A percentile compares a stretch with the other conserved stretches of the same genome.
phyloP scores from a whole-genome alignment of 257 asterid genomes.

The Petrea volubilis region DNA sequence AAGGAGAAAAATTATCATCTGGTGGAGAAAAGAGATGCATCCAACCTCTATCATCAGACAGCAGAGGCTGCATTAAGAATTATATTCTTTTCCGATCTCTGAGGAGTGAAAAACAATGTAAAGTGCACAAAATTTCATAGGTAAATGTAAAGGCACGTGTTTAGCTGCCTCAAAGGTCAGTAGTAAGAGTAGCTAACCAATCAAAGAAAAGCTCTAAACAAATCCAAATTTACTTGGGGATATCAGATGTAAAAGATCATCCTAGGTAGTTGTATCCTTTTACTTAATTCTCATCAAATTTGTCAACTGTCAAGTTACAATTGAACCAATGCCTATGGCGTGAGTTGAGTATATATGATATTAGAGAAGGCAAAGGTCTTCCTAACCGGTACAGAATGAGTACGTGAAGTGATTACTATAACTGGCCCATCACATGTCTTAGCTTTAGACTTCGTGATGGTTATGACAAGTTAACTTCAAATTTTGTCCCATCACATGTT shows the following conservation, averaged over 20 bases:
- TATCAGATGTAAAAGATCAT: neutral
- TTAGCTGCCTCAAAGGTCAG: neutral
- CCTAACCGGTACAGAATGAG: neutral
- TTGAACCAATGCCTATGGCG: conserved; percentile 5
- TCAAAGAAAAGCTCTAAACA: conserved; percentile 3
- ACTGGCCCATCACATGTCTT: neutral
- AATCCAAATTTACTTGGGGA: neutral
- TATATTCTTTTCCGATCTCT: conserved; percentile 5
- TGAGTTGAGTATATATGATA: neutral
- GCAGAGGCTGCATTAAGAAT: neutral
- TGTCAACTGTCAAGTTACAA: neutral
- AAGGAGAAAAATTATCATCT: neutral
- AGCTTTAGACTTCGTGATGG: conserved; percentile 1
- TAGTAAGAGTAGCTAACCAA: conserved; percentile 4
- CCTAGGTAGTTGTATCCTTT: neutral
- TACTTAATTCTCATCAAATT: neutral
- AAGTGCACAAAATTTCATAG: neutral
- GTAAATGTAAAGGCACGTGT: neutral
- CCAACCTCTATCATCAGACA: neutral
- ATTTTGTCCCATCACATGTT: too few relatives aligned
- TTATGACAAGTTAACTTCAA: neutral
- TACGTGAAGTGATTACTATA: conserved; percentile 1
- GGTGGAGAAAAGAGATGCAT: neutral
- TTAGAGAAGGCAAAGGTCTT: neutral
- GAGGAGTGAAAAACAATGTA: neutral